phyloP scores from a whole-genome alignment of 768 basidiomycete genomes.

The Lentinula edodes region DNA sequence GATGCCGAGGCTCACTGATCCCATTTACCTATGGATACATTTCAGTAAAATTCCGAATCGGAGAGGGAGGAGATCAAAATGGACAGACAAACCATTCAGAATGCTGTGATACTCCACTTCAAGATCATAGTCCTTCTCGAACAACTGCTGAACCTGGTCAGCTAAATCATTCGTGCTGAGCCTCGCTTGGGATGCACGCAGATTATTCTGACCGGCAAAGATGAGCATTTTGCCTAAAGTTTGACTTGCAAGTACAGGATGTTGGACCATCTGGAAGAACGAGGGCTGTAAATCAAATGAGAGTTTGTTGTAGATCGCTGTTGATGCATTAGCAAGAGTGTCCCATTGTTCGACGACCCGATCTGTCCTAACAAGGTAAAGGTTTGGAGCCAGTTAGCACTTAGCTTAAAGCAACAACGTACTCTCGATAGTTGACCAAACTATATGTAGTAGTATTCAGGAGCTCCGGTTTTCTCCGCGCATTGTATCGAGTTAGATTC shows the following conservation, averaged over 20 bases:
- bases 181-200: slow-evolving; percentile 58
- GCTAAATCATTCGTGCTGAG: slow-evolving; percentile 56
- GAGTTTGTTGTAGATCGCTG: slow-evolving; percentile 49
- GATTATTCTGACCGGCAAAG: slow-evolving; percentile 52
- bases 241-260: slow-evolving; percentile 53
- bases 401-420: slow-evolving; percentile 16
- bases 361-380: slow-evolving; percentile 42
- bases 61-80: not conserved
- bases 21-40: slow-evolving; percentile 47
- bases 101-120: slow-evolving; percentile 56
- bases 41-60: not conserved
- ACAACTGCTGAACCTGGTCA: slow-evolving; percentile 47
- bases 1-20: slow-evolving; percentile 39
- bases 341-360: slow-evolving; percentile 47
- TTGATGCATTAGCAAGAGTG: slow-evolving; percentile 40
- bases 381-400: not conserved
- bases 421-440: slow-evolving; percentile 66
- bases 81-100: slow-evolving; percentile 39
- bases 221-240: slow-evolving; percentile 57
- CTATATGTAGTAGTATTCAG: slow-evolving; percentile 58
- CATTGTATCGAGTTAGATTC: slow-evolving; percentile 52
- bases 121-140: slow-evolving; percentile 57
- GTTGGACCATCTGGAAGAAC: slow-evolving; percentile 70
- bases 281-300: slow-evolving; percentile 42
- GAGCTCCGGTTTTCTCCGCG: slow-evolving; percentile 62